A percentile compares a stretch with the other conserved stretches of the same genome.
Conservation (phyloP, 2,329 filamentous ascomycete genomes). For the Alternaria angustiovoidea region DNA sequence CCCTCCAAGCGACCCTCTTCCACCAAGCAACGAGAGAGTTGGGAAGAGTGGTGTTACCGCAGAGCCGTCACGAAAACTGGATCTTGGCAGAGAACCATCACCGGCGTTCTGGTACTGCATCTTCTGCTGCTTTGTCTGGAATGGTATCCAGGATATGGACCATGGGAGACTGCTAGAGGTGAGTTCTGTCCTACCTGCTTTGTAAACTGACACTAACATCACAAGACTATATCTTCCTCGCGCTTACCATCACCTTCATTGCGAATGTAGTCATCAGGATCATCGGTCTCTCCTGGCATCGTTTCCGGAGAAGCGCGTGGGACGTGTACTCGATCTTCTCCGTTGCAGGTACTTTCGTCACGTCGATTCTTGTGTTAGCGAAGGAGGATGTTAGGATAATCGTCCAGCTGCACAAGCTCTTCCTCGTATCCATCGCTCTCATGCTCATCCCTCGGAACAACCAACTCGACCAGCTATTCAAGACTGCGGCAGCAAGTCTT, state of each 20-base stretch:
- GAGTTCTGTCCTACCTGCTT: constrained; percentile 16
- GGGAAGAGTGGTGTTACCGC: constrained; percentile 95
- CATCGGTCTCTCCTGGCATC: constrained; percentile 86
- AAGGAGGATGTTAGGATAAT: constrained; percentile 67
- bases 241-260: constrained; percentile 82
- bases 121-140: constrained; percentile 84
- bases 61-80: constrained; percentile 93
- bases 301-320: constrained; percentile 94
- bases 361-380: constrained; percentile 77
- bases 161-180: constrained; percentile 75
- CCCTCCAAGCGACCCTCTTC: constrained; percentile 91
- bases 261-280: constrained; percentile 85
- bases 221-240: constrained; percentile 76
- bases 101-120: constrained; percentile 80
- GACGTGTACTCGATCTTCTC: constrained; percentile 86
- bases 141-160: constrained; percentile 76
- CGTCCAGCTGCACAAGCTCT: constrained; percentile 88
- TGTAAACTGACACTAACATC: constrained; percentile 21
- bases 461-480: constrained; percentile 96
- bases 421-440: constrained; percentile 87
- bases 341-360: constrained; percentile 81
- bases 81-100: constrained; percentile 86
- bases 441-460: constrained; percentile 96
- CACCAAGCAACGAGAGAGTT: constrained; percentile 73
- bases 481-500: constrained; percentile 93